Conservation (phyloP, 164 flowering plant species). For the Nelumbo lutea region DNA sequence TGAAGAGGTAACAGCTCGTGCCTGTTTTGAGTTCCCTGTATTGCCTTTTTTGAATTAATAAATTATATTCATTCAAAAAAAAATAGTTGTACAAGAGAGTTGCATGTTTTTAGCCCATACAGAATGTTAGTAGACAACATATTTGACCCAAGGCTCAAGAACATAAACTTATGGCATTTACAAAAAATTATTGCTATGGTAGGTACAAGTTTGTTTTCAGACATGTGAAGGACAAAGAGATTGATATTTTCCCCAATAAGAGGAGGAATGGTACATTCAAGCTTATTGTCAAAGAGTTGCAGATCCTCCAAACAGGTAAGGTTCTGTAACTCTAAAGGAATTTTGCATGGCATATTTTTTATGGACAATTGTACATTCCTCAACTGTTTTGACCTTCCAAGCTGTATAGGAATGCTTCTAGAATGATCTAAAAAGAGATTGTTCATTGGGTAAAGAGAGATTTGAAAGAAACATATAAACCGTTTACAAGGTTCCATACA, state of each 20-base stretch:
- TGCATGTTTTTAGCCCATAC: constrained; percentile 38
- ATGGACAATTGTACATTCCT: constrained; percentile 45
- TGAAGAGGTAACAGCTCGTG: too few relatives aligned
- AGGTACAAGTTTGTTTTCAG: constrained; percentile 37
- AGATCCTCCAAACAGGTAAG: constrained; percentile 34
- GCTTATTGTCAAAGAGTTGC: constrained; percentile 44
- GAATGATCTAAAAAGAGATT: too few relatives aligned
- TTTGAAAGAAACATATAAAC: too few relatives aligned
- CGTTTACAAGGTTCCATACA: too few relatives aligned
- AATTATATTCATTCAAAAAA: too few relatives aligned
- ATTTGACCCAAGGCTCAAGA: constrained; percentile 51
- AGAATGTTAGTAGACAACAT: constrained; percentile 45
- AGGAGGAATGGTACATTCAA: constrained; percentile 46
- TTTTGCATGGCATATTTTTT: constrained; percentile 43
- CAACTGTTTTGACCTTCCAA: constrained; percentile 31
- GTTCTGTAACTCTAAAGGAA: constrained; percentile 39
- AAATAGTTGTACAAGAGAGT: constrained; percentile 40
- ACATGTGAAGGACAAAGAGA: constrained; percentile 38
- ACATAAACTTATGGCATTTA: constrained; percentile 27
- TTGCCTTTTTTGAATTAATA: too few relatives aligned
- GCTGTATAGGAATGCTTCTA: constrained; percentile 43
- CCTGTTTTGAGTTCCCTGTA: too few relatives aligned
- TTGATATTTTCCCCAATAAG: constrained; percentile 31
- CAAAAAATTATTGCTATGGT: constrained; percentile 41
- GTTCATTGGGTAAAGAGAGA: too few relatives aligned